phyloP scores from a whole-genome alignment of 805 yeast species.

The Nakazawaea wyomingensis region DNA sequence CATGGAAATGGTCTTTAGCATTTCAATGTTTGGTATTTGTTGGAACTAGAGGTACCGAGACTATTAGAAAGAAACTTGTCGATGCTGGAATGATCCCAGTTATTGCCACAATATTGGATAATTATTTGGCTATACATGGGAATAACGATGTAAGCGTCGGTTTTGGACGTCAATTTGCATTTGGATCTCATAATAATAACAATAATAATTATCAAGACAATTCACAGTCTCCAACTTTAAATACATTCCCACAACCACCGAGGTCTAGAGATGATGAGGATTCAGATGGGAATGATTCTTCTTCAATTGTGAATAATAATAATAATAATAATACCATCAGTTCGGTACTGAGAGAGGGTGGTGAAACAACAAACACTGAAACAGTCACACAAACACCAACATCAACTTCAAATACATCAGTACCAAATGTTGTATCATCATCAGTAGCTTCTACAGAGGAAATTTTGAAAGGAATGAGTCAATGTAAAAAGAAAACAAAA shows the following conservation, averaged over 20 bases:
- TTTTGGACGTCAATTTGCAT: slow-evolving; percentile 4
- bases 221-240: not conserved
- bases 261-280: slow-evolving; percentile 1
- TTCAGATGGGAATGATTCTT: not conserved
- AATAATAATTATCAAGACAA: not conserved
- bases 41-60: slow-evolving; percentile 91
- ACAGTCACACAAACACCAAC: not conserved
- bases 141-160: not conserved
- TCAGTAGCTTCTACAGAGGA: too few species aligned
- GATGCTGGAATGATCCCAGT: slow-evolving; percentile 90
- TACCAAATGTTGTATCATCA: too few species aligned
- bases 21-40: slow-evolving; percentile 88
- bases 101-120: slow-evolving; percentile 87
- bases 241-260: not conserved
- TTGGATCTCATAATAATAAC: not conserved
- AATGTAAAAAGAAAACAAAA: not conserved
- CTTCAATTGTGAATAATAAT: not conserved
- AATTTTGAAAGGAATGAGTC: slow-evolving; percentile 1
- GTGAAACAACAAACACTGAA: not conserved
- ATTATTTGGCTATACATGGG: slow-evolving; percentile 37
- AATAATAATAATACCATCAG: not conserved
- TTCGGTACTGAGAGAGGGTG: not conserved
- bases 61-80: slow-evolving; percentile 78
- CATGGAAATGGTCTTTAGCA: slow-evolving; percentile 97
- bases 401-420: not conserved